phyloP scores from a whole-genome alignment of 176 grass and related monocot species.

The Phoenix roebelenii region DNA sequence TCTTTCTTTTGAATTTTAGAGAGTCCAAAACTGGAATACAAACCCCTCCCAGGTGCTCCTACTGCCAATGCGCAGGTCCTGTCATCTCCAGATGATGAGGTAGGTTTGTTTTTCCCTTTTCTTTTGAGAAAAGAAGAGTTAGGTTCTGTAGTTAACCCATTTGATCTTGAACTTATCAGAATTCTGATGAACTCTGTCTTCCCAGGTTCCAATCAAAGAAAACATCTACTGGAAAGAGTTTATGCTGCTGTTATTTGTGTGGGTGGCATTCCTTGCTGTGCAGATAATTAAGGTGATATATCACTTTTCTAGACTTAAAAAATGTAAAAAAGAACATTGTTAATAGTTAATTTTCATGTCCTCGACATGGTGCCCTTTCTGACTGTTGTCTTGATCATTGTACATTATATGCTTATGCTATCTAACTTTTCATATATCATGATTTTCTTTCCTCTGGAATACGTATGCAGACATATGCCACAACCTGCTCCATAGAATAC shows the following conservation, averaged over 20 bases:
- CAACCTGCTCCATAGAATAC: conserved; percentile 18
- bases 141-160: too few relatives aligned
- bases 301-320: background rate
- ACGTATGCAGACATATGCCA: conserved; percentile 6
- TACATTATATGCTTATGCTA: too few relatives aligned
- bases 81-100: conserved; percentile 5
- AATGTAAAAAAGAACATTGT: too few relatives aligned
- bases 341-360: too few relatives aligned
- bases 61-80: background rate
- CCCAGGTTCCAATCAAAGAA: conserved; percentile 7
- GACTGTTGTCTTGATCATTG: too few relatives aligned
- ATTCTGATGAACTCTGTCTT: background rate
- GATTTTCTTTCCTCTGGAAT: background rate
- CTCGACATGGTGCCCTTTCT: too few relatives aligned
- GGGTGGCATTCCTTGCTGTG: conserved; percentile 14
- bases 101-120: background rate
- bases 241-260: conserved; percentile 16
- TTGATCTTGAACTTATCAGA: too few relatives aligned
- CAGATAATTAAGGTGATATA: conserved; percentile 15
- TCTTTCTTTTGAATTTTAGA: conserved; percentile 2
- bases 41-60: conserved; percentile 5
- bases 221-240: conserved; percentile 12
- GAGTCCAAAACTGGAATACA: conserved; percentile 14
- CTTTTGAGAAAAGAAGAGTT: background rate
- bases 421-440: background rate